Percentiles rank a stretch among this genome's conserved stretches.
phyloP scores from a whole-genome alignment of 2,329 filamentous ascomycete genomes.

The Dactylellina sp. region DNA sequence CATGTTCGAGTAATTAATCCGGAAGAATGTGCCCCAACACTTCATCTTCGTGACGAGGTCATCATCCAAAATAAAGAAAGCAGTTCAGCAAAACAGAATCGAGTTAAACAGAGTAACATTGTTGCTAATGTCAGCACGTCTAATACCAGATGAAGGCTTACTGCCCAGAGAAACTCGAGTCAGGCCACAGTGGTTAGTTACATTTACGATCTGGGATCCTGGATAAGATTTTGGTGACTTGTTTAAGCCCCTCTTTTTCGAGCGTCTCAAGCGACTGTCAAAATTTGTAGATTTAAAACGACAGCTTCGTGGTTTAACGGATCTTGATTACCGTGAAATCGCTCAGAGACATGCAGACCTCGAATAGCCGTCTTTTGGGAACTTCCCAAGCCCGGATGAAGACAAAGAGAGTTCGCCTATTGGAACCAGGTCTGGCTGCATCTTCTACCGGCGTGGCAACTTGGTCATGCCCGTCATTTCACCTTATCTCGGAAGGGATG shows the following conservation, averaged over 20 bases:
- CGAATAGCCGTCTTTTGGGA: constrained; percentile 32
- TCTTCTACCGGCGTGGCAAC: constrained; percentile 45
- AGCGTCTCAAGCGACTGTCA: no score
- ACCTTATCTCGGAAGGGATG: constrained; percentile 56
- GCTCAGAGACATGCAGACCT: constrained; percentile 14
- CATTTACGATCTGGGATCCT: no score
- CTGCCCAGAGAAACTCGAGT: background rate
- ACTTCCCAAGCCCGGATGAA: constrained; percentile 15
- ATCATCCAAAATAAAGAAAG: background rate
- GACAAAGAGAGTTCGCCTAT: constrained; percentile 32
- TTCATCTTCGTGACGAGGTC: constrained; percentile 19
- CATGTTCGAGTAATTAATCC: constrained; percentile 31
- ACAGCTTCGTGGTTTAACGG: background rate
- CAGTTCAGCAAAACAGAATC: no score
- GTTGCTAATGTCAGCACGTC: constrained; percentile 8
- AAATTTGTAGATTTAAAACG: background rate
- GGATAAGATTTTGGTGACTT: no score
- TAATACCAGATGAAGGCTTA: background rate
- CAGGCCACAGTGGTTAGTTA: constrained; percentile 5
- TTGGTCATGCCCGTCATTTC: constrained; percentile 47
- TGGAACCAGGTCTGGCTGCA: constrained; percentile 35
- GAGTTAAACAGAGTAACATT: background rate
- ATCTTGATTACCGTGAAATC: constrained; percentile 14
- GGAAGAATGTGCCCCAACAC: constrained; percentile 1
- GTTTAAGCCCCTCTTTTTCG: no score